Percentiles rank a stretch among this genome's conserved stretches.
Conservation (phyloP, 805 yeast genomes). For the Candida broadrunensis region DNA sequence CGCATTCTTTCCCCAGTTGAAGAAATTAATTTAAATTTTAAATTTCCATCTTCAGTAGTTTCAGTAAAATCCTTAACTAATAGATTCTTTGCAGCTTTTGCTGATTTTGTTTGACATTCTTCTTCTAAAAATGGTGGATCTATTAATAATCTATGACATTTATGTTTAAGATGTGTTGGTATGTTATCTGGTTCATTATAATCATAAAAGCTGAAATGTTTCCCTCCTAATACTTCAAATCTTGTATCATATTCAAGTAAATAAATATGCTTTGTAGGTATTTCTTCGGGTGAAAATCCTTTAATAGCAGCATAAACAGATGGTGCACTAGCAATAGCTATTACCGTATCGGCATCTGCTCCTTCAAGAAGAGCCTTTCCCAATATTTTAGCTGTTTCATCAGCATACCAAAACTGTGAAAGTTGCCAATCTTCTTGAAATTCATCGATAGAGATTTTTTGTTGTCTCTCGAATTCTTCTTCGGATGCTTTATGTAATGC, state of each 20-base stretch:
- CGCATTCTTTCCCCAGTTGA: constrained; percentile 91
- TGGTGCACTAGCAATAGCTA: constrained; percentile 85
- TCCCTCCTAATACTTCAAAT: constrained; percentile 64
- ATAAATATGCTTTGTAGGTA: constrained; percentile 71
- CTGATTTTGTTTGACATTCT: constrained; percentile 73
- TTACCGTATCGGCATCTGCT: constrained; percentile 66
- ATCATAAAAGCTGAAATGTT: constrained; percentile 71
- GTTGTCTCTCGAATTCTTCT: constrained; percentile 40
- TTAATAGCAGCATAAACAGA: constrained; percentile 85
- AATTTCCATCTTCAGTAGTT: constrained; percentile 38
- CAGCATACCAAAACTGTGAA: constrained; percentile 88
- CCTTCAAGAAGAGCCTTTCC: constrained; percentile 75
- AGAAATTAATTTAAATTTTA: constrained; percentile 53
- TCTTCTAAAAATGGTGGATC: constrained; percentile 88
- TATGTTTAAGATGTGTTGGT: constrained; percentile 53
- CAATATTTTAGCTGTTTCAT: constrained; percentile 63
- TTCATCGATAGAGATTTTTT: constrained; percentile 56
- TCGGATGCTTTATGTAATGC: constrained; percentile 57
- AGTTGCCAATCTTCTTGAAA: constrained; percentile 93
- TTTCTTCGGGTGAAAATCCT: constrained; percentile 37
- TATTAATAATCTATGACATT: constrained; percentile 67
- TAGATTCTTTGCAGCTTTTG: constrained; percentile 53
- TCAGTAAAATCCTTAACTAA: constrained; percentile 38
- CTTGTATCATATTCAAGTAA: constrained; percentile 77
- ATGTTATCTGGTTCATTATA: constrained; percentile 65